Evolutionary conservation across 345 rosid species (phyloP), one percentile per base, ranked within the genome.

Genomic region (Dovyalis caffra): DNA sequence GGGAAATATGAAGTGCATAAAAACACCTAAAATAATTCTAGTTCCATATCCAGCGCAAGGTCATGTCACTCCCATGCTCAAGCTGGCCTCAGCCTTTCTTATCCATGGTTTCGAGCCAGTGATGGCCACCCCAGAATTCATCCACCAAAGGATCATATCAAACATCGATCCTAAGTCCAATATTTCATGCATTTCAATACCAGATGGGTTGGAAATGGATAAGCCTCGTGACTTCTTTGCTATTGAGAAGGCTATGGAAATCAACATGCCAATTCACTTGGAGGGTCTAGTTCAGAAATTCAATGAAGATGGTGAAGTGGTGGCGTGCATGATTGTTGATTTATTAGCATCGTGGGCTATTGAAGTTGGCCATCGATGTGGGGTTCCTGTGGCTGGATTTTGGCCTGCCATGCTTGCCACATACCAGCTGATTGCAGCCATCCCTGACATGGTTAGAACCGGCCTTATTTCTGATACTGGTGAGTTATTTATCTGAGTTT

Each of bases 31-130:
- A 76, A 81, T 90, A 45, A 45, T 93, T 51, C 56, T 88, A 77
- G 85, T 93, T 72, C 98, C 98, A 65, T 93, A 87, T 76, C 97
- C 98, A 58, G 93, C 97, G 8, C 98, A 88, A 28, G 94, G 97
- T 28, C 97, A 93, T 38, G 91, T 91, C 18, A 87, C 89, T 33
- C 97, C 98, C 68, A 90, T 93, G 91, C 77, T 86, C 20, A 86
- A 86, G 57, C 85, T 93, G 1, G 96, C 89, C 21, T 85, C 84
- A 0, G 84, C 81, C 43, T 74, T 88, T n/a, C 64, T 76, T 20
- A 56, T 66, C 71, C 79, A 37, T 2, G 94, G 92, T 33, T 92
- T 87, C 73, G 32, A 83, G 1, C 88, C 93, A 0, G 81, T 88
- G 4, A 21, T 91, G 21, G 58, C 91, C 62, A 85, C 79, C 18